Base-by-base conservation (phyloP, 345 rosid genomes). In the Salix purpurea region DNA sequence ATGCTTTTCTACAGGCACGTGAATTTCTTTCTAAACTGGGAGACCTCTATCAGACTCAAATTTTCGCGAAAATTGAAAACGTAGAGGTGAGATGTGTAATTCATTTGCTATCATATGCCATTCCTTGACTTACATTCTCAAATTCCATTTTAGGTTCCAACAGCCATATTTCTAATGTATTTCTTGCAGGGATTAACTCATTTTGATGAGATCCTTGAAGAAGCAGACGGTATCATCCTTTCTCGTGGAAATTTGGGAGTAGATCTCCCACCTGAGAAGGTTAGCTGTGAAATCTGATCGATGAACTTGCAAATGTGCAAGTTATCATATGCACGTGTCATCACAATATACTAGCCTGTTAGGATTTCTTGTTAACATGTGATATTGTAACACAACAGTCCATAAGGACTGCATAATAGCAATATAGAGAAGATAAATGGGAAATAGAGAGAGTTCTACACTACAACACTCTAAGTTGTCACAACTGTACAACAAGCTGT, bases 211-310 rank as follows among this genome's bases (percentile, higher is more conserved):
- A 89, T 91, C 70, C 81, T 91, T 42, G 87, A 78, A 71, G 93
- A 88, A 84, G 91, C 93, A 46, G 90, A 91, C 83, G 95, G 93
- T 65, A 74, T 91, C 80, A 88, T 91, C 61, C 60, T 91, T 74
- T 84, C 95, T 37, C 90, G 92, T 19, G 95, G 95, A 79, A 91
- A 88, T 81, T 80, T 91, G 83, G 92, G 95, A 39, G 82, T 91
- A 74, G 95, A 91, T 85, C 88, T 91, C 56, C 90, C 93, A 54
- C 89, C 95, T 11, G 95, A 91, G 84, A 91, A 91, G 92, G 92
- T 91, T 67, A 68, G 66, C 26, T 74, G 61, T 71, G 60, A 68
- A 58, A 39, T 24, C 32, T 34, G 8, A 14, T 16, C 2, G 4
- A 19, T 26, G 70, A 58, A 36, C 42, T 66, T 70, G 13, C 62